Base-by-base conservation (phyloP, 495 filamentous ascomycete species). In the Rhizodiscina lignyota region DNA sequence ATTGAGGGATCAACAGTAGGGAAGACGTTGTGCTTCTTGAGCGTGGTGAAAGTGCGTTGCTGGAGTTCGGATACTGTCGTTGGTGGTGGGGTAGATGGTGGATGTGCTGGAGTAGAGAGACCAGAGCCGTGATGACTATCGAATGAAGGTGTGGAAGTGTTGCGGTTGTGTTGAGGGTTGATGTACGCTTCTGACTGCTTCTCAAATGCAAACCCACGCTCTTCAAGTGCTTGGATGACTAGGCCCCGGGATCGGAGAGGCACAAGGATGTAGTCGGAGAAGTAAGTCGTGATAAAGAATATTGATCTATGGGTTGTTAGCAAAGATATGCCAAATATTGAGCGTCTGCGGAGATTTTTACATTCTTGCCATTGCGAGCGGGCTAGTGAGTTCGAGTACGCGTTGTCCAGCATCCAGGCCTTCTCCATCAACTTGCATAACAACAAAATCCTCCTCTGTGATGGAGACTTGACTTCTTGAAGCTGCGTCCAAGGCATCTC, bases 211-310 rank as follows among this genome's bases (percentile, higher is more conserved):
- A 96, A 96, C 19, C 85, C 85, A 19, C 76, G 71, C 12, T 70
- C 70, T 39, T 87, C 70, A 11, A 96, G 69, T 0, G 81, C 74
- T 32, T 70, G 63, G 27, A 86, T 73, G 29, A 96, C 87, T 23
- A 68, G 70, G 5, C 61, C 53, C 26, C 79, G 74, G 52, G 72
- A 72, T 43, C 76, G 78, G 26, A 65, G 58, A 3, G 89, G 89
- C 3, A 96, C 83, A 13, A 97, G 64, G 44, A 97, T 92, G 59
- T 92, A 97, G 56, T 97, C 89, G 10, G 82, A 83, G 52, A 92
- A 94, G 54, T 97, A 97, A 17, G 89, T 96, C 1, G 87, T 92
- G 50, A 94, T 91, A 64, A 97, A 96, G 56, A 96, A 94, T 43
- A 97, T 92, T 26, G 89, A 79, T 22, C 77, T 78, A 36, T 37